A percentile compares a stretch with the other conserved stretches of the same genome.
Conservation (phyloP, 2,329 filamentous ascomycete genomes). For the Myriosclerotinia scirpicola region DNA sequence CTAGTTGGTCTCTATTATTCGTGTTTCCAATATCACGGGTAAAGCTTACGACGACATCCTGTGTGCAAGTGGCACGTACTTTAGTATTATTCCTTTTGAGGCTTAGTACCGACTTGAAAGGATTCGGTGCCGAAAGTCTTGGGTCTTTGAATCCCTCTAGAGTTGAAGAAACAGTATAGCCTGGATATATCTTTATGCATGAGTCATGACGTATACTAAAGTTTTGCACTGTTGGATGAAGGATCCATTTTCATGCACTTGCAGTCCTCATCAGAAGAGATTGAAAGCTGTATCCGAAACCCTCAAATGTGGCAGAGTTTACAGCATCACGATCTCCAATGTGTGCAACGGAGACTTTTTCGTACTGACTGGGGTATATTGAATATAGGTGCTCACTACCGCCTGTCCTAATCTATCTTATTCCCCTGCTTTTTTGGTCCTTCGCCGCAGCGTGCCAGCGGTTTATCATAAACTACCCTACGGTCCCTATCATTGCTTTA, state of each 20-base stretch:
- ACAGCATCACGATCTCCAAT: neutral
- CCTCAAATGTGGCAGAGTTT: neutral
- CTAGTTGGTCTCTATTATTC: neutral
- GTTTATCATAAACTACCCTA: neutral
- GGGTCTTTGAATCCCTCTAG: neutral
- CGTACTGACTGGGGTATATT: neutral
- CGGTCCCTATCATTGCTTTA: neutral
- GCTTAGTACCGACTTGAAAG: neutral
- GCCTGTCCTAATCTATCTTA: neutral
- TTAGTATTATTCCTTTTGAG: neutral
- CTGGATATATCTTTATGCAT: neutral
- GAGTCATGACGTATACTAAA: neutral
- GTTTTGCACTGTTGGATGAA: neutral
- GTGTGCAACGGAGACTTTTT: neutral
- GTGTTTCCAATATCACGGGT: conserved; percentile 14
- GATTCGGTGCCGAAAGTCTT: neutral
- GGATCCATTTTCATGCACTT: neutral
- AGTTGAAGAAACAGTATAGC: neutral
- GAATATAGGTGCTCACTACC: neutral
- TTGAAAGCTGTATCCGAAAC: neutral
- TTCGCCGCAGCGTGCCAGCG: neutral
- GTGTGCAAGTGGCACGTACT: conserved; percentile 6
- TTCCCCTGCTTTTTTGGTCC: conserved; percentile 1
- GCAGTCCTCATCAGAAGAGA: neutral
- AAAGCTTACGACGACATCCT: conserved; percentile 21